phyloP scores from a whole-genome alignment of 192 early-diverging fungal species.

The Coemansia sp. region DNA sequence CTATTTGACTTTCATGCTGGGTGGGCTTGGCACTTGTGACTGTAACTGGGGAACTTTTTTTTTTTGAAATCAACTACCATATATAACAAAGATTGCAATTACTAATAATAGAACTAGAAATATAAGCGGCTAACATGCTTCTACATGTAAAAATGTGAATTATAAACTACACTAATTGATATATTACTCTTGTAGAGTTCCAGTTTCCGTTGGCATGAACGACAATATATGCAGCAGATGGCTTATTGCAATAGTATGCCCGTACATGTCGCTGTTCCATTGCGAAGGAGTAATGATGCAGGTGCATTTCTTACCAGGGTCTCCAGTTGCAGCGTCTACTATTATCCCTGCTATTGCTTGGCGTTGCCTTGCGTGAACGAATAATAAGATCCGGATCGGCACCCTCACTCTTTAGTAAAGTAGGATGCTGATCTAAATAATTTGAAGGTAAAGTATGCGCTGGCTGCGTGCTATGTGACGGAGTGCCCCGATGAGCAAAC shows the following conservation, averaged over 20 bases:
- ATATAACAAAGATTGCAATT: background rate
- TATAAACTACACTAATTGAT: too few relatives aligned
- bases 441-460: background rate
- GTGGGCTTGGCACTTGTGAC: background rate
- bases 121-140: background rate
- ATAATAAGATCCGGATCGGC: background rate
- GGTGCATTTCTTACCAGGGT: conserved; percentile 25
- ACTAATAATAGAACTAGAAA: background rate
- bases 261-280: background rate
- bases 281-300: background rate
- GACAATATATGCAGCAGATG: too few relatives aligned
- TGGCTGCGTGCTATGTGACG: conserved; percentile 10
- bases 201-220: too few relatives aligned
- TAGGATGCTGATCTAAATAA: conserved; percentile 3
- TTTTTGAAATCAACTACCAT: background rate
- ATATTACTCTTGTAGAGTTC: too few relatives aligned
- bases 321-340: conserved; percentile 23
- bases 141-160: background rate
- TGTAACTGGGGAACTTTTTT: background rate
- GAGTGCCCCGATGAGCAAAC: conserved; percentile 25
- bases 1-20: background rate
- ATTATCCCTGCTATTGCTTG: conserved; percentile 12
- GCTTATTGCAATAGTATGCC: background rate
- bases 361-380: conserved; percentile 26
- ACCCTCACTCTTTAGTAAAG: conserved; percentile 1